phyloP scores from a whole-genome alignment of 306 rosid species.

The Sphenostylis stenocarpa region DNA sequence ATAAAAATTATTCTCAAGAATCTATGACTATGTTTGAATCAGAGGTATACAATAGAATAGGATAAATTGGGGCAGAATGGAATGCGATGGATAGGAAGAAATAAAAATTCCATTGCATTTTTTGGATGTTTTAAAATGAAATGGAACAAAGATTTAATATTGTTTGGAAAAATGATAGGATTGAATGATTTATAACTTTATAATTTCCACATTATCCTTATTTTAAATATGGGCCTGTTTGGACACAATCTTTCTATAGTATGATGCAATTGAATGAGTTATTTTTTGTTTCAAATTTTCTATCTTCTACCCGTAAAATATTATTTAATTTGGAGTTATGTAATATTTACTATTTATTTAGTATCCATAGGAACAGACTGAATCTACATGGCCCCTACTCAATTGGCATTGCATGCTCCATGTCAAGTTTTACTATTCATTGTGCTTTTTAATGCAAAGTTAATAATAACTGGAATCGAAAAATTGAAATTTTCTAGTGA shows the following conservation, averaged over 20 bases:
- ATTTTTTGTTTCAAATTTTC: not conserved
- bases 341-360: not conserved
- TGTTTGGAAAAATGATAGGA: too few species aligned
- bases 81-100: too few species aligned
- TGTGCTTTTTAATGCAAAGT: not conserved
- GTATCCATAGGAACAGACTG: not conserved
- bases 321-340: not conserved
- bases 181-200: too few species aligned
- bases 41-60: not conserved
- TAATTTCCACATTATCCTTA: too few species aligned
- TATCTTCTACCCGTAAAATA: not conserved
- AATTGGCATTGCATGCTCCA: conserved; percentile 1
- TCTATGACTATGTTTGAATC: too few species aligned
- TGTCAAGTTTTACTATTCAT: conserved; percentile 3
- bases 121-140: not conserved
- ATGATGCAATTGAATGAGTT: too few species aligned
- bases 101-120: not conserved
- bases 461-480: not conserved
- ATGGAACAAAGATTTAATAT: not conserved
- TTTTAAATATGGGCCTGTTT: too few species aligned
- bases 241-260: too few species aligned
- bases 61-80: not conserved
- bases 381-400: not conserved
- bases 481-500: not conserved
- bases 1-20: too few species aligned